Conservation (phyloP, 306 rosid species). For the Oxytropis ochrocephala region DNA sequence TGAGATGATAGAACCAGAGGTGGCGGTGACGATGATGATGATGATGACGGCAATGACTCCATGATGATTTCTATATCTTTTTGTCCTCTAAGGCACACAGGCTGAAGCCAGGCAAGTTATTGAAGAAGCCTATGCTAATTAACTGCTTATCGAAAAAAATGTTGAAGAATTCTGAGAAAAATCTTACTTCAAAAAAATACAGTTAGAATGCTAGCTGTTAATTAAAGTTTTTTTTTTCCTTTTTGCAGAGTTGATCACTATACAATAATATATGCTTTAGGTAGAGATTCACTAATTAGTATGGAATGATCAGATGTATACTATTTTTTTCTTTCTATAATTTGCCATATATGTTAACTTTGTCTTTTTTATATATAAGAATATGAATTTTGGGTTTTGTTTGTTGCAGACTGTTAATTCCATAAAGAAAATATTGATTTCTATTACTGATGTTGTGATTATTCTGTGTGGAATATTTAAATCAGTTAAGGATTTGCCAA, state of each 20-base stretch:
- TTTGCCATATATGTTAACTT: neutral
- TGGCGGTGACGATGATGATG: neutral
- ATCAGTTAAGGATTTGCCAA: no score
- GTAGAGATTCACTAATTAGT: neutral
- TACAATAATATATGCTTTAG: neutral
- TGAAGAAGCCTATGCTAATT: slow-evolving; percentile 16
- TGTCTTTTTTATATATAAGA: neutral
- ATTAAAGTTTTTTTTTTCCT: neutral
- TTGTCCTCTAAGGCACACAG: slow-evolving; percentile 38
- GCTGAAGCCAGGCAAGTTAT: slow-evolving; percentile 56
- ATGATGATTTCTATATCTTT: slow-evolving; percentile 13
- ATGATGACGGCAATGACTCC: neutral
- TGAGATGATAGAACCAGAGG: slow-evolving; percentile 14
- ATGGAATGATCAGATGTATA: neutral
- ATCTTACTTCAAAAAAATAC: no score
- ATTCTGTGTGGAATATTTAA: neutral
- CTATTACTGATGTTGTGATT: neutral
- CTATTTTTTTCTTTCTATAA: neutral
- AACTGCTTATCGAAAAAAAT: no score
- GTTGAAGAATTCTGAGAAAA: no score
- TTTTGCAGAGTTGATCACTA: neutral
- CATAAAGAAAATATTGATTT: neutral
- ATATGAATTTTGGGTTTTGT: slow-evolving; percentile 3
- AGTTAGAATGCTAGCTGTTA: neutral
- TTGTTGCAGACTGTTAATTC: neutral